Base-by-base conservation (phyloP, 768 basidiomycete genomes). In the Leccinum disarticulatum region DNA sequence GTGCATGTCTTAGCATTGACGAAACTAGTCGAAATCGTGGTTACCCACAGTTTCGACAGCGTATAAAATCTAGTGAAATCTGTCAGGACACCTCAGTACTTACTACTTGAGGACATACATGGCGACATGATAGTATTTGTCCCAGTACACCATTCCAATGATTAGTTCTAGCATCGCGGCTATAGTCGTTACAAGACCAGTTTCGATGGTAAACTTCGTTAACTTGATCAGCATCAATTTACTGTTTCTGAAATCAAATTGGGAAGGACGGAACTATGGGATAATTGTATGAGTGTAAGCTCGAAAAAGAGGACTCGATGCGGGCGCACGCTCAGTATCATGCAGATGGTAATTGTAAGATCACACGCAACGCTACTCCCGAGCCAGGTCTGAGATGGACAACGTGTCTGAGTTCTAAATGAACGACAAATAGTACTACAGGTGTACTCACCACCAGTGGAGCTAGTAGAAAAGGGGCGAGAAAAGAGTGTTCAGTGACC, bases 141-240 rank as follows among this genome's bases (percentile, higher is more conserved):
- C 25, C 25, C 25, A 25, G 25, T 25, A 25, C 3, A 25, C 25
- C 25, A 25, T 25, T 25, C 25, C 25, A 25, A 25, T 54, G 11
- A 64, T 35, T 6, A 69, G 58, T 43, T 71, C 68, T 1, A 64
- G n/a, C 17, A 69, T 52, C 0, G 62, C 62, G 1, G 69, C 60
- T 5, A 52, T 41, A 8, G 67, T 59, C 13, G 70, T 71, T 13
- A 69, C 51, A 10, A 64, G 55, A 3, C 70, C 70, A 0, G 67
- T 71, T 41, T 71, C 68, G 13, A 69, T 53, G n/a, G 67, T 64
- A 13, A 70, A 41, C 52, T 49, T 68, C 5, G 62, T 70, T 8
- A 27, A 27, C 27, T 27, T 27, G 27, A 27, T 27, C 27, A 27
- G 27, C 27, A 27, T 27, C 27, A 27, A 27, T 27, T 27, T 27